These are phyloP conservation scores for Blastomyces parvus DNA, from an alignment of 2,329 filamentous ascomycete species.

Conservation along the genomic window DNA sequence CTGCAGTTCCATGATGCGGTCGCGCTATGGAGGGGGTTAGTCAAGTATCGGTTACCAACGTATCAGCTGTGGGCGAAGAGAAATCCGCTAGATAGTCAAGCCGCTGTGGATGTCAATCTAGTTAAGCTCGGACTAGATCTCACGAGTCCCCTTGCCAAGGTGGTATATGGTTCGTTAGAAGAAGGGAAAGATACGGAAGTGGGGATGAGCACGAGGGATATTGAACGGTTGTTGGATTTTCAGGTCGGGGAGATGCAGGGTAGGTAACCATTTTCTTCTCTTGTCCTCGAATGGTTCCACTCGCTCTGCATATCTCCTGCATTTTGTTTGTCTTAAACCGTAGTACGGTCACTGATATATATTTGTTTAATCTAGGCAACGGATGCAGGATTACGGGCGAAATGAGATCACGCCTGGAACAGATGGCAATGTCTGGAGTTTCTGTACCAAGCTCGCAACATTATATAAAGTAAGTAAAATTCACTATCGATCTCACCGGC, in stretches of 20 bases:
- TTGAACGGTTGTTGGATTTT: slow-evolving; percentile 74
- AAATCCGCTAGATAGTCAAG: slow-evolving; percentile 38
- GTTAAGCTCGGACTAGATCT: slow-evolving; percentile 49
- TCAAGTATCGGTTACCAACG: slow-evolving; percentile 70
- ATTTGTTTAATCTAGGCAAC: slow-evolving; percentile 43
- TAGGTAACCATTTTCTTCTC: slow-evolving; percentile 25
- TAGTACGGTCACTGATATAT: not conserved
- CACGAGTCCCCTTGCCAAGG: slow-evolving; percentile 39
- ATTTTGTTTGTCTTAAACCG: not conserved
- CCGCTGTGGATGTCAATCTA: slow-evolving; percentile 54
- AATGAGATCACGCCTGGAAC: slow-evolving; percentile 61
- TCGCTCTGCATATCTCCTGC: slow-evolving; percentile 17
- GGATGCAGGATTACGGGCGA: slow-evolving; percentile 68
- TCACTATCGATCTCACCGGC: not conserved
- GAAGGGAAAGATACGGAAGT: slow-evolving; percentile 33
- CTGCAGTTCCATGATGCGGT: slow-evolving; percentile 71
- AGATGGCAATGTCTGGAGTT: slow-evolving; percentile 57
- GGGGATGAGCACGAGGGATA: slow-evolving; percentile 62
- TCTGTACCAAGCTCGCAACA: slow-evolving; percentile 64
- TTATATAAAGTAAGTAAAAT: slow-evolving; percentile 55
- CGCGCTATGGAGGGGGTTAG: slow-evolving; percentile 72
- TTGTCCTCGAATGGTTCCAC: not conserved
- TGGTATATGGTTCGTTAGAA: slow-evolving; percentile 43
- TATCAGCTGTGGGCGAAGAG: slow-evolving; percentile 50
- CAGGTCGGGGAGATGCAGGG: slow-evolving; percentile 83